These are phyloP conservation scores for Acanthamoeba quina DNA, from an alignment of 208 protist genomes.

Conservation along the genomic window DNA sequence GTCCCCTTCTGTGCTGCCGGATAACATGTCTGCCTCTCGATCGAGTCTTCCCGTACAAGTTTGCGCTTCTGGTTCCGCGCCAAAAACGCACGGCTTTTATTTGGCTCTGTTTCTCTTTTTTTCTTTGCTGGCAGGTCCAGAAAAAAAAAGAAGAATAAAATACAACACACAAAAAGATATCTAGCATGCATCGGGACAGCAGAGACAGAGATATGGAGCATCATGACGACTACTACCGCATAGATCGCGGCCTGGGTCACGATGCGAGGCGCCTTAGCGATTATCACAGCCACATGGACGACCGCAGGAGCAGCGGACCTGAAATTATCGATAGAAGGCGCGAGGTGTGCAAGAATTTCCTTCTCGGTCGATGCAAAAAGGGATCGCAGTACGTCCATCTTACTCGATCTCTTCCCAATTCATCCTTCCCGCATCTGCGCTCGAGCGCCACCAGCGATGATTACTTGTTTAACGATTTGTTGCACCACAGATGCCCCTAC, in stretches of 20 bases:
- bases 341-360: slow-evolving; percentile 45
- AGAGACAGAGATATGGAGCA: neutral
- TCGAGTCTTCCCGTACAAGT: too few relatives aligned
- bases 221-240: neutral
- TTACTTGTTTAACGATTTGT: neutral
- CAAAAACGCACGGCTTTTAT: too few relatives aligned
- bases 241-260: neutral
- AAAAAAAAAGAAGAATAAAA: too few relatives aligned
- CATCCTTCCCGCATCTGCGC: too few relatives aligned
- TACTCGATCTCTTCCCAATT: neutral
- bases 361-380: slow-evolving; percentile 37
- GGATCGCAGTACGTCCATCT: slow-evolving; percentile 14
- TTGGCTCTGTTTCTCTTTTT: too few relatives aligned
- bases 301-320: slow-evolving; percentile 4
- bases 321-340: slow-evolving; percentile 36
- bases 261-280: neutral
- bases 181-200: neutral
- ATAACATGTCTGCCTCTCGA: too few relatives aligned
- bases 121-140: too few relatives aligned
- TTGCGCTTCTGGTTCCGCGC: too few relatives aligned
- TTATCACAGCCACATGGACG: neutral
- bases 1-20: too few relatives aligned
- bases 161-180: too few relatives aligned
- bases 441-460: too few relatives aligned
- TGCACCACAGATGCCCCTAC: neutral